Percentiles rank a stretch among this genome's conserved stretches.
Conservation (phyloP, 2,329 filamentous ascomycete species). For the Fusarium sp. region DNA sequence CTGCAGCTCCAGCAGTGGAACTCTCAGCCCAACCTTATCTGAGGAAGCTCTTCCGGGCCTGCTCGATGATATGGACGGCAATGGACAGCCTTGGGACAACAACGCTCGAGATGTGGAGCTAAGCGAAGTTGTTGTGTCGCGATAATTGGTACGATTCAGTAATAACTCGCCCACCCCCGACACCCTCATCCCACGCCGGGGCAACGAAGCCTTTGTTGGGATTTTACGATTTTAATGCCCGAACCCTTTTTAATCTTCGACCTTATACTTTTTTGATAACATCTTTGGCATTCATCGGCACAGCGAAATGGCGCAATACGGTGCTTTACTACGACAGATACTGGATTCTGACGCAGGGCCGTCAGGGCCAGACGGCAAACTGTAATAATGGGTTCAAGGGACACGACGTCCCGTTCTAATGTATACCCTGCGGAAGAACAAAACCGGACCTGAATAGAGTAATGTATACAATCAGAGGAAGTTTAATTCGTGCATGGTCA, state of each 20-base stretch:
- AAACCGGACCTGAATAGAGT: constrained; percentile 54
- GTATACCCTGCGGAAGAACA: constrained; percentile 48
- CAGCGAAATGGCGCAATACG: constrained; percentile 57
- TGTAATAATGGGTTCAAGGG: constrained; percentile 49
- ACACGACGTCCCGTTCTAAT: constrained; percentile 43
- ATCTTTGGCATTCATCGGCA: constrained; percentile 59
- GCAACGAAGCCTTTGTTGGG: constrained; percentile 26
- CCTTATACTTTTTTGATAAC: constrained; percentile 47
- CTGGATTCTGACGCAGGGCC: constrained; percentile 48
- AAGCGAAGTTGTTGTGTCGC: constrained; percentile 60
- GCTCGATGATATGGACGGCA: constrained; percentile 54
- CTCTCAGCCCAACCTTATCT: constrained; percentile 64
- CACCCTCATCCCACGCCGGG: constrained; percentile 31
- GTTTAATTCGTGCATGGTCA: constrained; percentile 55
- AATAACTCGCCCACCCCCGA: constrained; percentile 13
- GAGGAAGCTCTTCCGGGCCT: constrained; percentile 58
- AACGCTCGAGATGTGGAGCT: constrained; percentile 58
- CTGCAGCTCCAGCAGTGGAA: constrained; percentile 62
- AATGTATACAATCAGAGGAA: constrained; percentile 57
- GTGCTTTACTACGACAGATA: constrained; percentile 48
- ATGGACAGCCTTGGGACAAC: constrained; percentile 51
- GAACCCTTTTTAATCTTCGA: constrained; percentile 52
- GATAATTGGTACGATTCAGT: constrained; percentile 47
- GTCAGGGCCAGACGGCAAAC: constrained; percentile 46
- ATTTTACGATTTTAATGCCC: constrained; percentile 51